Evolutionary conservation across 768 basidiomycete genomes (phyloP).

Genomic region (Boletus insuetus): DNA sequence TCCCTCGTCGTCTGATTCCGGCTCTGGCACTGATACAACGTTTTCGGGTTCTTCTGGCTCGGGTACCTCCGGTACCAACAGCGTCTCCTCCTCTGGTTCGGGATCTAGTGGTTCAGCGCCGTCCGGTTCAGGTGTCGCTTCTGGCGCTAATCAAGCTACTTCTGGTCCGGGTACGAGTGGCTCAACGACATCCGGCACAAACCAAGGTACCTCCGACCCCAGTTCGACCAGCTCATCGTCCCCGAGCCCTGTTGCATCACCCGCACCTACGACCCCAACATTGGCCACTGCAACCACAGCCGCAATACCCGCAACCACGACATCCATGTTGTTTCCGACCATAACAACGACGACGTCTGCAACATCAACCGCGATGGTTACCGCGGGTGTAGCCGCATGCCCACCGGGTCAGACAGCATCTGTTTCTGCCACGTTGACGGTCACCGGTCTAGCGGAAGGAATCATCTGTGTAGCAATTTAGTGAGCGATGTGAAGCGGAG

Average conservation of each 20-base stretch:
- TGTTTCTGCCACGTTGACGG: not conserved
- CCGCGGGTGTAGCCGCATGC: not conserved
- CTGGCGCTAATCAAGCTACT: not conserved
- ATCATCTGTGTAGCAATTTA: constrained; percentile 15
- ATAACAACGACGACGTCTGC: not conserved
- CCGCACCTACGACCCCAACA: not conserved
- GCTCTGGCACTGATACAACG: not conserved
- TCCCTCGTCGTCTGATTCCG: not conserved
- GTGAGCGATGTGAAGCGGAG: not conserved
- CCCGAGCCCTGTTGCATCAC: not conserved
- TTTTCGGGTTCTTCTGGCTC: too few relatives aligned
- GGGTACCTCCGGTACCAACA: too few relatives aligned
- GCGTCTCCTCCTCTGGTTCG: not conserved
- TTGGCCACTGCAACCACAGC: not conserved
- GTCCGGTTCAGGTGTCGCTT: not conserved
- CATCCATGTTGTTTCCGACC: not conserved
- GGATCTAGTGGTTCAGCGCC: not conserved
- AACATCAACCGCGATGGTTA: not conserved
- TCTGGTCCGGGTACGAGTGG: not conserved
- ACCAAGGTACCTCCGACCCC: too few relatives aligned
- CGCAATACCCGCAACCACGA: not conserved
- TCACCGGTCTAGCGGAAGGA: not conserved
- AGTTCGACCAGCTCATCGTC: not conserved
- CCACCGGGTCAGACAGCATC: constrained; percentile 15
- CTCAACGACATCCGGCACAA: not conserved